Base-by-base conservation (phyloP, 164 flowering plant species). In the Euptelea pleiosperma region DNA sequence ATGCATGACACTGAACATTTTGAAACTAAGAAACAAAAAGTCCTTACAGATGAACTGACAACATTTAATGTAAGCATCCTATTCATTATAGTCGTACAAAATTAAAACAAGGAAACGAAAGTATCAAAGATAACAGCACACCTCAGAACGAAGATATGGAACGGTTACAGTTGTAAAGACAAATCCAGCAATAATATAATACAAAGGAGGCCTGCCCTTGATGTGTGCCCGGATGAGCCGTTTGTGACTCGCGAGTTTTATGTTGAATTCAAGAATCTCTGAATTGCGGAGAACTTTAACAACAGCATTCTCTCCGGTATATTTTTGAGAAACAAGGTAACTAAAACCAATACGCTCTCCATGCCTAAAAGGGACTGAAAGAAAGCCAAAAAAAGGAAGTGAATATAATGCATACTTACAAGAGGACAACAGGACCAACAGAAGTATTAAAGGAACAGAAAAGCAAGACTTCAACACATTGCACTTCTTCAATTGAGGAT, bases 311-410 rank as follows among this genome's bases (percentile, higher is more conserved):
- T 91, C 98, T 51, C 96, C 96, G 35, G 97, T 79, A 70, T 89
- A 90, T 62, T 93, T 93, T 62, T 90, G 95, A 26, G 99, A 88
- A 48, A 93, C 80, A 57, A 93, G 97, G 70, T 93, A 93, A 64
- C 97, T 90, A 73, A 90, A 90, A 31, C 94, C 97, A 50, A 93
- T 93, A 21, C 99, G 96, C 77, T 93, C 97, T 26, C 96, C 96
- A 72, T 90, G 96, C 74, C 99, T 78, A 54, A 90, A 93, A 48
- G 96, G 89, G 64, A 93, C 99, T 93, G 82, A 58, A 74, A 68
- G 58, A 49, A 16, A 62, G 65, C 37, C 44, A 62, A 42, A n/a
- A n/a, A 61, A 59, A 48, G 29, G 8, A 40, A 21, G 35, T 30
- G n/a, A 54, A 24, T 43, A 18, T 19, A 24, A 43, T 0, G 24